phyloP scores from a whole-genome alignment of 2,329 filamentous ascomycete species.

The Ophiocordyceps unilateralis region DNA sequence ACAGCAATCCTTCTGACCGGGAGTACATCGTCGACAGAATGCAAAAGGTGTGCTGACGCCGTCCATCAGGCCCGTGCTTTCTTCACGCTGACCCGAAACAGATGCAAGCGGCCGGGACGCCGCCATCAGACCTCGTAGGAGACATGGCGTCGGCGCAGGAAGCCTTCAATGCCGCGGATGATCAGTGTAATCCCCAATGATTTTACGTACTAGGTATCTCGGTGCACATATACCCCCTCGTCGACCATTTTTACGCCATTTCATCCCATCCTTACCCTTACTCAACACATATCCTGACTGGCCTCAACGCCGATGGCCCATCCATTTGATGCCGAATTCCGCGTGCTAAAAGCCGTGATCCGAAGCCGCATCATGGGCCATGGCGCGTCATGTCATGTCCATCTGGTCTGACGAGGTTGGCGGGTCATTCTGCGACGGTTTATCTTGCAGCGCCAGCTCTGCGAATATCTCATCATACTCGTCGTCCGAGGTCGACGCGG shows the following conservation, averaged over 20 bases:
- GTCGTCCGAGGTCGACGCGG: slow-evolving; percentile 30
- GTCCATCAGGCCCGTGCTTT: not conserved
- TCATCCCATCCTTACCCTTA: not conserved
- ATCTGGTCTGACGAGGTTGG: slow-evolving; percentile 20
- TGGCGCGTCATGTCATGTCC: slow-evolving; percentile 19
- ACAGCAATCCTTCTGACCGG: slow-evolving; percentile 63
- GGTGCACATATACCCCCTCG: slow-evolving; percentile 10
- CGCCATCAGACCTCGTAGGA: slow-evolving; percentile 78
- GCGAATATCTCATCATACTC: slow-evolving; percentile 46
- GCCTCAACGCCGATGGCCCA: not conserved
- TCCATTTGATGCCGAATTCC: not conserved
- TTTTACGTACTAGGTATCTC: slow-evolving; percentile 2
- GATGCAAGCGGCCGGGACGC: slow-evolving; percentile 95
- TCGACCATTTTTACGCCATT: too few species aligned
- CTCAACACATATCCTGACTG: not conserved
- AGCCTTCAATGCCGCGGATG: slow-evolving; percentile 40
- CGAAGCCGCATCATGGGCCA: not conserved
- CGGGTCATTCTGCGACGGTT: slow-evolving; percentile 4
- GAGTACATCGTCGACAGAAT: slow-evolving; percentile 94
- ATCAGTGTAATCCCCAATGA: slow-evolving; percentile 46
- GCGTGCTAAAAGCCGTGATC: slow-evolving; percentile 5
- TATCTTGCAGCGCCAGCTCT: slow-evolving; percentile 18
- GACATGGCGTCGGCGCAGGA: slow-evolving; percentile 77
- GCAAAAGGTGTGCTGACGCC: slow-evolving; percentile 58
- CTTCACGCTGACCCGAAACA: slow-evolving; percentile 17